Evolutionary conservation across 2,329 filamentous ascomycete species (phyloP).

Genomic region (Diaporthe ampelina): DNA sequence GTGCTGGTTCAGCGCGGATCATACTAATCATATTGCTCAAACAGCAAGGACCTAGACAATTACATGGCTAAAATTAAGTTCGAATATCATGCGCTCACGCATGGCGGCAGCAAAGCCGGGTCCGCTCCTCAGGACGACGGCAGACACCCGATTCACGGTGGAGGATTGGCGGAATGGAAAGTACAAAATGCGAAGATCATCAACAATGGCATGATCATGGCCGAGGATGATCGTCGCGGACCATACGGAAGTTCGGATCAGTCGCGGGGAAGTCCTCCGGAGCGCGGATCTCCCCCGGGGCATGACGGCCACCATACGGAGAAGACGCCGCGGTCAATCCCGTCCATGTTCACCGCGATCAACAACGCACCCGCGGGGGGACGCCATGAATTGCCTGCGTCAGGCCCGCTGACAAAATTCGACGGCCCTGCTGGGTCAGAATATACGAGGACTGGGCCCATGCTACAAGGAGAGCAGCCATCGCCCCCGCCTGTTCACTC

Average conservation of each 20-base stretch:
- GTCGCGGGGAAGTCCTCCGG: conserved; percentile 50
- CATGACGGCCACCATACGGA: conserved; percentile 44
- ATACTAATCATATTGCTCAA: conserved; percentile 3
- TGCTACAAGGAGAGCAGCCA: conserved; percentile 50
- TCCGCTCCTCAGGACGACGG: conserved; percentile 46
- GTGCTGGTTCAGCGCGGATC: background rate
- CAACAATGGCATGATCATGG: conserved; percentile 59
- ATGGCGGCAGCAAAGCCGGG: conserved; percentile 41
- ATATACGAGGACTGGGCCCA: background rate
- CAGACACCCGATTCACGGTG: conserved; percentile 60
- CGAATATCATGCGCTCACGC: conserved; percentile 57
- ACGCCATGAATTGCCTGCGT: conserved; percentile 2
- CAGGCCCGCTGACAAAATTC: background rate
- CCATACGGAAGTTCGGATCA: conserved; percentile 44
- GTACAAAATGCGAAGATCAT: conserved; percentile 55
- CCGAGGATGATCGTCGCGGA: conserved; percentile 47
- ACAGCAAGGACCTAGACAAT: conserved; percentile 60
- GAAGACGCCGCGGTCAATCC: conserved; percentile 49
- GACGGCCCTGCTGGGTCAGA: conserved; percentile 6
- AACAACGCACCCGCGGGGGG: conserved; percentile 46
- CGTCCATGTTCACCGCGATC: conserved; percentile 56
- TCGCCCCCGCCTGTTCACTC: conserved; percentile 46
- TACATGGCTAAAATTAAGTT: conserved; percentile 67
- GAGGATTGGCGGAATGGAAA: conserved; percentile 69
- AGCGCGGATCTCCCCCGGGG: conserved; percentile 49